Evolutionary conservation across 345 rosid genomes (phyloP), one percentile per base, ranked within the genome.

Genomic region (Brassica cretica): DNA sequence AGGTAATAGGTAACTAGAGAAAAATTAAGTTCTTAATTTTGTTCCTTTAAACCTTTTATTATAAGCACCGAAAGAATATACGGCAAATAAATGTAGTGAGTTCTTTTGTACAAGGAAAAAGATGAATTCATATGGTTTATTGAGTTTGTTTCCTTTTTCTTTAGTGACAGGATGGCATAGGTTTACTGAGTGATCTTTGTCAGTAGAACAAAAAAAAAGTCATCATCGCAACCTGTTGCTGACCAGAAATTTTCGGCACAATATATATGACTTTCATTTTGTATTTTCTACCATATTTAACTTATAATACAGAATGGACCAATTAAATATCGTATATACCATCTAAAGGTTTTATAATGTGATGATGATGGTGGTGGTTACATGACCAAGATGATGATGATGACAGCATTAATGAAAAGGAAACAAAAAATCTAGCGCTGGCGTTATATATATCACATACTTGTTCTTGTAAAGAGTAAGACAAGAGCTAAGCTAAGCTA

Each of bases 361-460:
- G 73, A 27, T 59, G 35, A 71, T 44, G 59, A 9, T 77, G 72
- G 68, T 70, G 39, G 64, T 72, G 7, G 55, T 49, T 78, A 78
- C 35, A 73, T 73, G 24, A 49, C 69, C 65, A 78, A 78, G 30
- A 44, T 74, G 39, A 74, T 68, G 82, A 49, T 79, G 70, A 68
- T 73, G 64, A 46, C 32, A 60, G 63, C 78, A 61, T 73, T 67
- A 68, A 18, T 79, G 78, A 79, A 79, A 79, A 79, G 49, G 82
- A 60, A 60, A 73, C 30, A 33, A 61, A 33, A 78, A 68, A 35
- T 16, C 78, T 68, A 15, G 66, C 46, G 74, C 41, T 79, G 82
- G 82, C 82, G 44, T 79, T 79, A 68, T 79, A 79, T 79, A 73
- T 61, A 73, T 79, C 82, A 79, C 78, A 73, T 61, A 79, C 70